A percentile compares a stretch with the other conserved stretches of the same genome.
phyloP scores from a whole-genome alignment of 2,329 filamentous ascomycete species.

The Clonostachys byssicola region DNA sequence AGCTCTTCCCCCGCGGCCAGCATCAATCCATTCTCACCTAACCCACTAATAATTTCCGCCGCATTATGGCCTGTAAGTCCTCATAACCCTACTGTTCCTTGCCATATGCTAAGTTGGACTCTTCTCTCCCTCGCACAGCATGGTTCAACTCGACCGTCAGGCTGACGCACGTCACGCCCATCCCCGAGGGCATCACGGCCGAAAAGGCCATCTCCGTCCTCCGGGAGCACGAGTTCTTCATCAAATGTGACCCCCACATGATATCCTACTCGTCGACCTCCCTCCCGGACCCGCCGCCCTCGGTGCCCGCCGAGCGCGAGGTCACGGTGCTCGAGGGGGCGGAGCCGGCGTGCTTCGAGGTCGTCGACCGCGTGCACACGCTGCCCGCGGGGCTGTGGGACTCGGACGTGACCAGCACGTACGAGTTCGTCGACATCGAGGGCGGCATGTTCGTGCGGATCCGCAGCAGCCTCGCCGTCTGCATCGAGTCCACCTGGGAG shows the following conservation, averaged over 20 bases:
- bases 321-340: slow-evolving; percentile 3
- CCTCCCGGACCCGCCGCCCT: slow-evolving; percentile 15
- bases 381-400: slow-evolving; percentile 53
- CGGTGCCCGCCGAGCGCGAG: slow-evolving; percentile 18
- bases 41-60: no score
- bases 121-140: no score
- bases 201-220: slow-evolving; percentile 37
- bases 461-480: slow-evolving; percentile 41
- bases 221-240: slow-evolving; percentile 47
- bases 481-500: slow-evolving; percentile 51
- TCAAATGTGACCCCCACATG: slow-evolving; percentile 48
- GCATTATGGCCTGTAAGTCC: slow-evolving; percentile 10
- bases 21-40: no score
- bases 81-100: no score
- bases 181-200: slow-evolving; percentile 30
- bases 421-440: slow-evolving; percentile 47
- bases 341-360: slow-evolving; percentile 34
- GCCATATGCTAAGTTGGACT: no score
- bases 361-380: slow-evolving; percentile 45
- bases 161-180: slow-evolving; percentile 33
- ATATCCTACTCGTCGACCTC: slow-evolving; percentile 28
- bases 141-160: slow-evolving; percentile 35
- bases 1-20: no score
- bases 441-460: slow-evolving; percentile 48
- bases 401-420: slow-evolving; percentile 45